Evolutionary conservation across 768 basidiomycete species (phyloP), one percentile per base, ranked within the genome.

Genomic region (Suillus subaureus): DNA sequence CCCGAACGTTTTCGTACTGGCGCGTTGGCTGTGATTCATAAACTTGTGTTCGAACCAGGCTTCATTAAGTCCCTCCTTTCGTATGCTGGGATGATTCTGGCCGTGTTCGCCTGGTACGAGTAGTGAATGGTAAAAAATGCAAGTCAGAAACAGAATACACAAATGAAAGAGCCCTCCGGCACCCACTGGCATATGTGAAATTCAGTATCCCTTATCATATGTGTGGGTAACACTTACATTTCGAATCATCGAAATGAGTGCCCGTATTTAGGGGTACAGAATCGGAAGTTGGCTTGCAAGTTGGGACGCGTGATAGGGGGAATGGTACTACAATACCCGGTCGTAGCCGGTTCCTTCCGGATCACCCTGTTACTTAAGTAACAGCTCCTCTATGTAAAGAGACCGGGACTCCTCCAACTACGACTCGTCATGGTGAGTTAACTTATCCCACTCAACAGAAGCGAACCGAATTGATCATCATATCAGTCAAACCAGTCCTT

Each of bases 401-500:
- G 12, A 37, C 12, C 11, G 12, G 37, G 40, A 13, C 16, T 40
- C n/a, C n/a, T n/a, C 16, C 28, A 33, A 21, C 54, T 33, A 55
- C 54, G 2, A 33, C 11, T 55, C 52, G 64, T 69, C 68, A 83
- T 84, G 82, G 83, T 80, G 35, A 31, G 73, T 66, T 3, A 31
- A 4, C 4, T 58, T 18, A 12, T 28, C 21, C 12, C 33, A 21
- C 31, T 40, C 26, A 21, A 12, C 15, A 18, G 28, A n/a, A n/a
- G n/a, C n/a, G n/a, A n/a, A n/a, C 11, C 18, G 21, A 35, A 51
- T 23, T 49, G 9, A 60, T 60, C 11, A 40, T 18, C 5, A 26
- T 40, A 21, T 42, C 62, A 83, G 82, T 77, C 82, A 33, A 81
- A 84, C 63, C 81, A 85, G 71, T 75, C 79, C 39, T 90, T 85